A percentile compares a stretch with the other conserved stretches of the same genome.
phyloP scores from a whole-genome alignment of 345 rosid species.

The Trapa bicornis region DNA sequence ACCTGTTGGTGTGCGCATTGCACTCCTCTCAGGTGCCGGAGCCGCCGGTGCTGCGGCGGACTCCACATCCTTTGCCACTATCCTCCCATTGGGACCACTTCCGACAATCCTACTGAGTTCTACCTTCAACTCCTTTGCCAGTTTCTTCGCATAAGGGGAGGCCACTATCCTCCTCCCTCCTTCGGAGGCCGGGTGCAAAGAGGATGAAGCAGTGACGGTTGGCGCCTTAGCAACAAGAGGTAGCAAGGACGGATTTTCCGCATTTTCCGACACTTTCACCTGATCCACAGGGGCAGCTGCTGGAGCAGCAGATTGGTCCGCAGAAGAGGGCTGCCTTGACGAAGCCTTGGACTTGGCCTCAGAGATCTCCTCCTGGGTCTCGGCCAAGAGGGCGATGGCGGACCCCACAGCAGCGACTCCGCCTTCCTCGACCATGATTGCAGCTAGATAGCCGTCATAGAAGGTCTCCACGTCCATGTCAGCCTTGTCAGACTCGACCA shows the following conservation, averaged over 20 bases:
- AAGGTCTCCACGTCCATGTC: conserved; percentile 98
- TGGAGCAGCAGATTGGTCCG: conserved; percentile 1
- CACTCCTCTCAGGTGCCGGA: conserved; percentile 8
- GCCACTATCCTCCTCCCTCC: conserved; percentile 84
- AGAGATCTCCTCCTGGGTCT: conserved; percentile 59
- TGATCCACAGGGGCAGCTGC: conserved; percentile 5
- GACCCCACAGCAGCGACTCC: conserved; percentile 90
- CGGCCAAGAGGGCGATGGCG: conserved; percentile 84
- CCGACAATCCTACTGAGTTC: conserved; percentile 53
- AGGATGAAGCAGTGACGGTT: conserved; percentile 24
- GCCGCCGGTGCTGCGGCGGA: conserved; percentile 25
- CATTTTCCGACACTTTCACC: background rate
- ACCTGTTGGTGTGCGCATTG: background rate
- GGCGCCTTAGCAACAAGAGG: conserved; percentile 4
- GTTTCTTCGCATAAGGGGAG: conserved; percentile 78
- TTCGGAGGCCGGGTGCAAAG: conserved; percentile 69
- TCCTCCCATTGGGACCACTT: conserved; percentile 86
- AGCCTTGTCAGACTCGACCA: conserved; percentile 92
- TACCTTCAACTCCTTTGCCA: conserved; percentile 75
- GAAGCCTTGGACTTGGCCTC: conserved; percentile 62
- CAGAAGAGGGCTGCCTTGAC: conserved; percentile 3
- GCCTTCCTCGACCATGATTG: conserved; percentile 90
- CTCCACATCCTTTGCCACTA: conserved; percentile 92
- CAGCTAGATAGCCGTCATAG: conserved; percentile 84
- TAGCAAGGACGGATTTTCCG: background rate